Base-by-base conservation (phyloP, 495 filamentous ascomycete genomes). In the Xanthoparmelia taractica region DNA sequence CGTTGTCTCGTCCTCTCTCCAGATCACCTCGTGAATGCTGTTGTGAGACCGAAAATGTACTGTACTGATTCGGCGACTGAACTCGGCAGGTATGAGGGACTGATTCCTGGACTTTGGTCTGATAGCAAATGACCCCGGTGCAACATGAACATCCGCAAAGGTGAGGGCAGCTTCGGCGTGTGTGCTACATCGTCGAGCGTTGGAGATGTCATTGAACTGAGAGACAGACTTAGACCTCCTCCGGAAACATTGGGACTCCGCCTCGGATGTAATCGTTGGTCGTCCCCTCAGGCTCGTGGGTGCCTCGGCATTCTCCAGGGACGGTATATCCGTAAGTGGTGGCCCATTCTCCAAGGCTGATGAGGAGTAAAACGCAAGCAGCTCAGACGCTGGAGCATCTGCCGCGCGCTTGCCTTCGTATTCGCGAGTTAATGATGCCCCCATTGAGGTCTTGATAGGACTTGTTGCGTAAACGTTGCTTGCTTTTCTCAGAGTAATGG, bases 1-100 rank as follows among this genome's bases (percentile, higher is more conserved):
- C 15, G 36, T 50, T 41, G 62, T 61, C 13, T 69, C 68, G 52
- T 67, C 65, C 58, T 67, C 68, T 47, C 59, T 64, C 68, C 68
- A 69, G 27, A 69, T 67, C 43, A 69, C 57, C 50, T 67, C 65
- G 48, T 69, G 65, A 37, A 69, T 38, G 47, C 65, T 69, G 25
- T 60, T 57, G 25, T 65, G 63, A n/a, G 68, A 67, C 29, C 54
- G 34, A 36, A 69, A 59, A 4, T 67, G 63, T 33, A 67, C 65
- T 2, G 63, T 66, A 59, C 68, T 69, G 17, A 65, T 59, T 27
- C 68, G 68, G 11, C 65, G 59, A 34, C 45, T 17, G 17, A 56
- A 58, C 23, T 55, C 59, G n/a, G 65, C 10, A n/a, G 56, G 11
- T 1, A 59, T 17, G 13, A 63, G 43, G 43, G 63, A 43, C 31